A percentile compares a stretch with the other conserved stretches of the same genome.
Evolutionary conservation across 2,329 filamentous ascomycete species (phyloP).

Genomic region (Xylariaceae sp.): DNA sequence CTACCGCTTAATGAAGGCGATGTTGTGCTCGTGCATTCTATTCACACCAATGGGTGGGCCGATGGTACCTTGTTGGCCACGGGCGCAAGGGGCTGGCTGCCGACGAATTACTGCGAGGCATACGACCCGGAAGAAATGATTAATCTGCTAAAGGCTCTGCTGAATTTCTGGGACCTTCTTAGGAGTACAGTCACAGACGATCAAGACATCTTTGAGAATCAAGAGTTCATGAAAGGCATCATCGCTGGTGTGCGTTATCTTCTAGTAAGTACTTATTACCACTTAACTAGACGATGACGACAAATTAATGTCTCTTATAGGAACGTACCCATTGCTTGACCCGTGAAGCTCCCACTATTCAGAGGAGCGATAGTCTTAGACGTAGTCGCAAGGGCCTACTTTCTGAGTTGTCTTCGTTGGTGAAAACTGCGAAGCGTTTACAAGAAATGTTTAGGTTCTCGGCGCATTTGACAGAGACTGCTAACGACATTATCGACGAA

Average conservation of each 20-base stretch:
- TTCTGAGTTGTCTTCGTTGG: slow-evolving; percentile 85
- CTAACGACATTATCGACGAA: slow-evolving; percentile 84
- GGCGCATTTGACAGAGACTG: slow-evolving; percentile 56
- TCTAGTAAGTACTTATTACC: slow-evolving; percentile 65
- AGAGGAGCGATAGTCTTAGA: slow-evolving; percentile 76
- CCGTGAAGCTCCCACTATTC: slow-evolving; percentile 76
- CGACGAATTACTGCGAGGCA: slow-evolving; percentile 96
- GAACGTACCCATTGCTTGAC: slow-evolving; percentile 89
- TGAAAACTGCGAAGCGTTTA: slow-evolving; percentile 85
- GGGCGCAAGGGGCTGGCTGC: slow-evolving; percentile 90
- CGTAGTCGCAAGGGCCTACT: slow-evolving; percentile 85
- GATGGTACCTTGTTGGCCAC: slow-evolving; percentile 89
- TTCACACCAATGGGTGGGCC: slow-evolving; percentile 98
- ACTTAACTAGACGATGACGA: background rate
- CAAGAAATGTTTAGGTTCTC: slow-evolving; percentile 71
- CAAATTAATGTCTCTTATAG: slow-evolving; percentile 51
- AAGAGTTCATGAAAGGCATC: slow-evolving; percentile 92
- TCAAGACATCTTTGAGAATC: slow-evolving; percentile 80
- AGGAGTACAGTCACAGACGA: slow-evolving; percentile 78
- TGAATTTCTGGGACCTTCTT: slow-evolving; percentile 91
- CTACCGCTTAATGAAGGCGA: slow-evolving; percentile 89
- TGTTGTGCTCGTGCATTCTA: slow-evolving; percentile 90
- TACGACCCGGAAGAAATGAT: slow-evolving; percentile 90
- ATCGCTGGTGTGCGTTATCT: slow-evolving; percentile 92
- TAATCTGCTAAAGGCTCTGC: slow-evolving; percentile 81